Evolutionary conservation across 495 filamentous ascomycete genomes (phyloP).

Genomic region (Sporormia fimetaria): DNA sequence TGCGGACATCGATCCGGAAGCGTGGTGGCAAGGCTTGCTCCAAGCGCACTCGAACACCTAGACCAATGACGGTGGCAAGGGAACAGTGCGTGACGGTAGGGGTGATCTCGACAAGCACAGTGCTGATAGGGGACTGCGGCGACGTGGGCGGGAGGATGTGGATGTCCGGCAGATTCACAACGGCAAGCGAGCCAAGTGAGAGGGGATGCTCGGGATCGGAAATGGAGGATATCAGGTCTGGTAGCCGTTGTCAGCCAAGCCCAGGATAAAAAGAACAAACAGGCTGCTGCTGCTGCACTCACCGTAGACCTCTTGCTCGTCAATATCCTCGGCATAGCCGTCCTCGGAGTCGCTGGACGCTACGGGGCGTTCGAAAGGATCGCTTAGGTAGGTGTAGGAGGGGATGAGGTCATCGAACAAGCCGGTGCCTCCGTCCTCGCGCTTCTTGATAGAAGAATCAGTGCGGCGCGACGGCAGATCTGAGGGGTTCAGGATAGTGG

Average conservation of each 20-base stretch:
- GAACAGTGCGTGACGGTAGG: conserved; percentile 98
- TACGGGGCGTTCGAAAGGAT: conserved; percentile 39
- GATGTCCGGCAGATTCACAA: conserved; percentile 90
- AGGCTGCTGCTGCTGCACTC: conserved; percentile 25
- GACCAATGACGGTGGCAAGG: conserved; percentile 88
- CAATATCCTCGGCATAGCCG: conserved; percentile 64
- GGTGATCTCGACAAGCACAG: conserved; percentile 65
- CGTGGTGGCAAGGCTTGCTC: conserved; percentile 87
- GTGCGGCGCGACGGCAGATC: conserved; percentile 76
- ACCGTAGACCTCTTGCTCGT: conserved; percentile 96
- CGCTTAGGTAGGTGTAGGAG: conserved; percentile 40
- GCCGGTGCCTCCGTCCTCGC: conserved; percentile 36
- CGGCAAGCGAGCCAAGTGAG: conserved; percentile 80
- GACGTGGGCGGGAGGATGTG: conserved; percentile 50
- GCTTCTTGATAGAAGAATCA: conserved; percentile 34
- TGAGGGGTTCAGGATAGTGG: conserved; percentile 78
- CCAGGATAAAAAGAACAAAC: conserved; percentile 1
- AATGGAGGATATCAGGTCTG: conserved; percentile 86
- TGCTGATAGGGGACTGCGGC: conserved; percentile 35
- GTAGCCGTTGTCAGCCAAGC: conserved; percentile 19
- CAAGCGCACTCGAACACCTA: conserved; percentile 81
- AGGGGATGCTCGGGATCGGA: conserved; percentile 94
- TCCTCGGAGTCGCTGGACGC: conserved; percentile 49
- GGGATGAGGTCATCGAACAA: conserved; percentile 37
- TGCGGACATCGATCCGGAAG: conserved; percentile 82